phyloP scores from a whole-genome alignment of 2,329 filamentous ascomycete species.

The Coccinonectria pachysandricola region DNA sequence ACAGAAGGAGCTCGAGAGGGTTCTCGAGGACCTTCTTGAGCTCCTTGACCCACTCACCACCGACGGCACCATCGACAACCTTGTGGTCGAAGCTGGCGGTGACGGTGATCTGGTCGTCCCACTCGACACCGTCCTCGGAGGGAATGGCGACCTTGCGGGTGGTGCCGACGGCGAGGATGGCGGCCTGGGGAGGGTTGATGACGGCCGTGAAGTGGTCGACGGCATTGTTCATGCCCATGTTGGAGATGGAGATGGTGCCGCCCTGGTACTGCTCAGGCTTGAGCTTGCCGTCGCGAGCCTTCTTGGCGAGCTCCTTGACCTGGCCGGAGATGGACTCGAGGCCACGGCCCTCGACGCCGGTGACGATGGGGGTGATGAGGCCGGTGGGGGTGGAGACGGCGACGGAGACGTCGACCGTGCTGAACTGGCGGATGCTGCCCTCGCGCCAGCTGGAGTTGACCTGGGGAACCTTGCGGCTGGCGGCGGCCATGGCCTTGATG shows the following conservation, averaged over 20 bases:
- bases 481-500: slow-evolving; percentile 86
- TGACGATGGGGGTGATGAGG: slow-evolving; percentile 96
- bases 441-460: slow-evolving; percentile 95
- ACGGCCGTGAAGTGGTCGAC: slow-evolving; percentile 96
- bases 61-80: slow-evolving; percentile 92
- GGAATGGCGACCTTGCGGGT: slow-evolving; percentile 93
- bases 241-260: slow-evolving; percentile 97
- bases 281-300: slow-evolving; percentile 91
- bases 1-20: slow-evolving; percentile 88
- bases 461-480: slow-evolving; percentile 84
- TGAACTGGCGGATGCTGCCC: slow-evolving; percentile 86
- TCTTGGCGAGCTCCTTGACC: slow-evolving; percentile 95
- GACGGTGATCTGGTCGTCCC: slow-evolving; percentile 94
- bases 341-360: slow-evolving; percentile 75
- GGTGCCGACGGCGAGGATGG: slow-evolving; percentile 89
- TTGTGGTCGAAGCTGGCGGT: slow-evolving; percentile 98
- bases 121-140: slow-evolving; percentile 79
- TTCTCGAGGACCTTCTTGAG: slow-evolving; percentile 98
- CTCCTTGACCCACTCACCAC: slow-evolving; percentile 92
- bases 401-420: slow-evolving; percentile 87
- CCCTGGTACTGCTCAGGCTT: slow-evolving; percentile 99
- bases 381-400: slow-evolving; percentile 88
- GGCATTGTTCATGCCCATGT: slow-evolving; percentile 99
- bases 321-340: slow-evolving; percentile 78
- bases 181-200: slow-evolving; percentile 96